Evolutionary conservation across 2,329 filamentous ascomycete species (phyloP).

Genomic region (Aureobasidium zeae): DNA sequence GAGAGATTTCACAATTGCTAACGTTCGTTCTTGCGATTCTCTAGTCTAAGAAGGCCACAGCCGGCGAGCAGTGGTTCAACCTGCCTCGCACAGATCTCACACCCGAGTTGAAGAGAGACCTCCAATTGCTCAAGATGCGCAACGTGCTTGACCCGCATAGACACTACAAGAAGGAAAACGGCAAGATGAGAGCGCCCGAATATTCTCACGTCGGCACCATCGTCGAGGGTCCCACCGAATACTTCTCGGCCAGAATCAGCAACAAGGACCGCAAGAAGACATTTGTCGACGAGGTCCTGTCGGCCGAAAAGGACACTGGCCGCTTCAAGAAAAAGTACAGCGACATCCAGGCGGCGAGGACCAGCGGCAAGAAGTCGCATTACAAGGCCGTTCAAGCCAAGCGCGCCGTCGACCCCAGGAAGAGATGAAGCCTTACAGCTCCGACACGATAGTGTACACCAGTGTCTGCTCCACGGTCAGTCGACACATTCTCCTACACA

Average conservation of each 20-base stretch:
- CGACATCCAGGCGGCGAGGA: conserved; percentile 72
- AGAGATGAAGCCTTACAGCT: conserved; percentile 20
- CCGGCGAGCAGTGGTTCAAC: conserved; percentile 78
- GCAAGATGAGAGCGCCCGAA: conserved; percentile 62
- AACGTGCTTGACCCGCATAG: conserved; percentile 79
- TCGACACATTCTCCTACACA: not conserved
- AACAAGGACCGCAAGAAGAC: conserved; percentile 84
- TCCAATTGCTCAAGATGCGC: conserved; percentile 84
- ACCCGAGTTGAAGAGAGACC: conserved; percentile 74
- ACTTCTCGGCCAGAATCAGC: conserved; percentile 67
- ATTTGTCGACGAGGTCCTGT: conserved; percentile 75
- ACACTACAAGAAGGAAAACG: conserved; percentile 79
- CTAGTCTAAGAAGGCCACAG: conserved; percentile 53
- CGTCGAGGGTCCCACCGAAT: conserved; percentile 81
- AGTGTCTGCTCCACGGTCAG: conserved; percentile 15
- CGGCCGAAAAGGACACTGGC: conserved; percentile 52
- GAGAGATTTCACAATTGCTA: conserved; percentile 20
- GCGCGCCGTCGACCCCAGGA: conserved; percentile 34
- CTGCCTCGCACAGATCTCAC: conserved; percentile 78
- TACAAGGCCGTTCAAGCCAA: conserved; percentile 70
- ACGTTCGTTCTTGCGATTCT: conserved; percentile 22
- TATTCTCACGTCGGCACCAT: conserved; percentile 86
- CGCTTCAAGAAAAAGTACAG: conserved; percentile 83
- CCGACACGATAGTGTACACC: conserved; percentile 18
- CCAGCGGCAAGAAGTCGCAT: conserved; percentile 78